phyloP scores from a whole-genome alignment of 768 basidiomycete species.

The Rhodotorula diobovata region DNA sequence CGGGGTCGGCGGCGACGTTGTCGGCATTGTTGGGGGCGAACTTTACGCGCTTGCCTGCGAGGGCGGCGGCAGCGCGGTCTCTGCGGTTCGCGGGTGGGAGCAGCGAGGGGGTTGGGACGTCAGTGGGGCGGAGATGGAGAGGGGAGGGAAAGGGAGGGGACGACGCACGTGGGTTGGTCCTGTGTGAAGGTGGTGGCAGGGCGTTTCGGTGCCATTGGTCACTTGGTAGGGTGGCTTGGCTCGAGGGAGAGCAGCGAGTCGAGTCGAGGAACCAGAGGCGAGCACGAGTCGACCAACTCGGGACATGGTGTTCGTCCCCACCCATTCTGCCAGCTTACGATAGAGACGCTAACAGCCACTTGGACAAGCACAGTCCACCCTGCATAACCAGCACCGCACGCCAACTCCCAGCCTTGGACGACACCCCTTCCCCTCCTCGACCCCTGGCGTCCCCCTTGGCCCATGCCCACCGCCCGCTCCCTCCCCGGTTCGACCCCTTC shows the following conservation, averaged over 20 bases:
- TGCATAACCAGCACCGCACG: too few relatives aligned
- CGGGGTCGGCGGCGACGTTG: not conserved
- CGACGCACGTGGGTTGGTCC: conserved; percentile 5
- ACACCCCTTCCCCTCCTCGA: not conserved
- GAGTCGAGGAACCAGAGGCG: too few relatives aligned
- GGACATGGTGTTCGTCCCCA: too few relatives aligned
- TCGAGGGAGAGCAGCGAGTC: not conserved
- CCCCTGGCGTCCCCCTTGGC: not conserved
- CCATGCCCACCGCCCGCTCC: not conserved
- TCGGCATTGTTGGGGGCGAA: conserved; percentile 27
- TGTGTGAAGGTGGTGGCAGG: conserved; percentile 15
- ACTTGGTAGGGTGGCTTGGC: not conserved
- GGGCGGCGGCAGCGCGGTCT: conserved; percentile 19
- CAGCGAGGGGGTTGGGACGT: not conserved
- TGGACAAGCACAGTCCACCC: too few relatives aligned
- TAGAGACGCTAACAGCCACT: too few relatives aligned
- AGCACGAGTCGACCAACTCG: too few relatives aligned
- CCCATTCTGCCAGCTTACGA: too few relatives aligned
- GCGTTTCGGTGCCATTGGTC: not conserved
- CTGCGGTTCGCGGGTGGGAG: not conserved
- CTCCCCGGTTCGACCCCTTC: not conserved
- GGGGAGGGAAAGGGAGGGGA: not conserved
- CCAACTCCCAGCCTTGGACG: too few relatives aligned
- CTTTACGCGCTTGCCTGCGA: conserved; percentile 26
- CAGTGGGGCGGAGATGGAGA: not conserved